Conservation (phyloP, 352 stramenopile genomes). For the Phytopythium helicoides region DNA sequence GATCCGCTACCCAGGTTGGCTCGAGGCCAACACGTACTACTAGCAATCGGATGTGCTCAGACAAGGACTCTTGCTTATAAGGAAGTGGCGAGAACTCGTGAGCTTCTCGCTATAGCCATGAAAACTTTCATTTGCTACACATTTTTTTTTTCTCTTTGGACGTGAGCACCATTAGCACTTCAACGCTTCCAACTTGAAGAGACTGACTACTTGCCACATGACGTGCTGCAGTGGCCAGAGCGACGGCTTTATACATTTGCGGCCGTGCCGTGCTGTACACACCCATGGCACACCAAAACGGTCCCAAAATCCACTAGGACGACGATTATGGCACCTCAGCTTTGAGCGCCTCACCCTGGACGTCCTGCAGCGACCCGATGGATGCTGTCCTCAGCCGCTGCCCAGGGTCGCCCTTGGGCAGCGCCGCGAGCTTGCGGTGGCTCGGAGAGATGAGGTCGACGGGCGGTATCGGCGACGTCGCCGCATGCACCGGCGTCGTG, state of each 20-base stretch:
- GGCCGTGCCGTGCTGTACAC: too few species aligned
- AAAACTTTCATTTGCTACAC: too few species aligned
- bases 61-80: not conserved
- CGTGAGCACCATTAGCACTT: too few species aligned
- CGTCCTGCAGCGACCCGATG: conserved; percentile 38
- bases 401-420: conserved; percentile 21
- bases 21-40: conserved; percentile 91
- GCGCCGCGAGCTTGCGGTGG: conserved; percentile 44
- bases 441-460: conserved; percentile 40
- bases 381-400: conserved; percentile 31
- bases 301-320: too few species aligned
- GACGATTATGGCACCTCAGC: not conserved
- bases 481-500: conserved; percentile 32
- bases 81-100: conserved; percentile 9
- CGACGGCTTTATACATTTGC: not conserved
- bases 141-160: too few species aligned
- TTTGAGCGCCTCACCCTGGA: conserved; percentile 6
- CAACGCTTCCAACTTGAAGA: too few species aligned
- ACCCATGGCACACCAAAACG: too few species aligned
- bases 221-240: not conserved
- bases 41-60: conserved; percentile 20
- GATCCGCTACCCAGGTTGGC: conserved; percentile 80
- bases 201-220: too few species aligned
- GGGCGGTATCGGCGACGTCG: conserved; percentile 3
- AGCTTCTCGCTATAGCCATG: not conserved